Evolutionary conservation across 495 filamentous ascomycete genomes (phyloP), one percentile per base, ranked within the genome.

Genomic region (Rostrohypoxylon terebratum): DNA sequence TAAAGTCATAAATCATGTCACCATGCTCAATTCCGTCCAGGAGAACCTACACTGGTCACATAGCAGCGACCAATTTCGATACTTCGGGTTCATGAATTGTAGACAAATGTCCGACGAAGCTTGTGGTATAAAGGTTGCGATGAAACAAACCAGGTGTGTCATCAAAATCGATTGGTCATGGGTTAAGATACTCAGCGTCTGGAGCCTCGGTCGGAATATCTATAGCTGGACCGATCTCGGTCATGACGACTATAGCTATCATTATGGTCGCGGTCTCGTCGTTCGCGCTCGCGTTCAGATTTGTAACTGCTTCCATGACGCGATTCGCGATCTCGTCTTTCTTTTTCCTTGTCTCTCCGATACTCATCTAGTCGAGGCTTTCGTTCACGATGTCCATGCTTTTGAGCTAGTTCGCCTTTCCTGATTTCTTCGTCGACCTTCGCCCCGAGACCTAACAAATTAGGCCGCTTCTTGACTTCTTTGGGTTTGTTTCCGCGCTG

Each of bases 361-460:
- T 86, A 84, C 58, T 86, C 84, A 18, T 84, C 75, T 25, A 86
- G 73, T n/a, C 83, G 76, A 20, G 80, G 80, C 38, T 72, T 69
- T 9, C 81, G 78, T 48, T 80, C 75, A 55, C 74, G 72, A 63
- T 78, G 67, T 16, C 74, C 76, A 61, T 77, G 69, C 23, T 75
- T 76, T 42, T 62, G 70, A 33, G 74, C 74, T n/a, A 75, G 40
- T 42, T 78, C 76, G 8, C 53, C 74, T 48, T 78, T 77, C 23
- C 44, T 73, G 31, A 78, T 78, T 57, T 97, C 94, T 45, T 91
- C 88, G 45, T 91, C 92, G 11, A 92, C 88, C 74, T 90, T 91
- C 2, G 87, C 87, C 4, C 96, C 96, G 33, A 99, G 90, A 0
- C 96, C 96, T 28, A 97, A 82, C 44, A 96, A 84, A 20, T 93